These are phyloP conservation scores for Cladosporium velox DNA, from an alignment of 2,329 filamentous ascomycete genomes.

Conservation along the genomic window DNA sequence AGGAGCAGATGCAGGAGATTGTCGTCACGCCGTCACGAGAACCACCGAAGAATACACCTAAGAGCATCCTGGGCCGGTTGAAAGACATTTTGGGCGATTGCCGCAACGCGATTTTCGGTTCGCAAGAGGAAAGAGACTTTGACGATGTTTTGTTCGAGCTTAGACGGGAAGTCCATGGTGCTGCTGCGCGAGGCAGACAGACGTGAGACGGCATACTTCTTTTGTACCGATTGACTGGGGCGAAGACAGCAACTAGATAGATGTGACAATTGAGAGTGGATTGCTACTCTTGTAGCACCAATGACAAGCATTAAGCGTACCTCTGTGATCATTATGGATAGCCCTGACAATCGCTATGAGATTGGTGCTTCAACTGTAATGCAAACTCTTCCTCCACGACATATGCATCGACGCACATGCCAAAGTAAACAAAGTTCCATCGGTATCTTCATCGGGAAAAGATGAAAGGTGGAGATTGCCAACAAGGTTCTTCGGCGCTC, in stretches of 20 bases:
- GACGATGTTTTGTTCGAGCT: constrained; percentile 81
- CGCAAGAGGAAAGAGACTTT: constrained; percentile 67
- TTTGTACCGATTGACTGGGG: not conserved
- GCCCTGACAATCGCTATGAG: no score
- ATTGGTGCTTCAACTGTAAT: no score
- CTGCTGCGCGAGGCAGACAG: constrained; percentile 45
- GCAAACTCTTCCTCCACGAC: no score
- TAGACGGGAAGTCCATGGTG: constrained; percentile 71
- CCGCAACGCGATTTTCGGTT: constrained; percentile 60
- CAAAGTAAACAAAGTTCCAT: not conserved
- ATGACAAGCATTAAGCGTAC: no score
- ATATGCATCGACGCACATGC: not conserved
- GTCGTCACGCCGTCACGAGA: constrained; percentile 22
- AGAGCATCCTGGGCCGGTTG: constrained; percentile 57
- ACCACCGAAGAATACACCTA: constrained; percentile 34
- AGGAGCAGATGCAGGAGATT: not conserved
- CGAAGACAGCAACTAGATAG: not conserved
- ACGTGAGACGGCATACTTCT: not conserved
- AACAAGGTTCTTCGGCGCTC: not conserved
- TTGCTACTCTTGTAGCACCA: not conserved
- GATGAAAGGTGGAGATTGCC: not conserved
- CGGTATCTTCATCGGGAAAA: not conserved
- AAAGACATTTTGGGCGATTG: constrained; percentile 61
- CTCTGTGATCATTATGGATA: no score
- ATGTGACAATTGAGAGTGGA: not conserved